Evolutionary conservation across 768 basidiomycete genomes (phyloP).

Genomic region (Tylopilus sp.): DNA sequence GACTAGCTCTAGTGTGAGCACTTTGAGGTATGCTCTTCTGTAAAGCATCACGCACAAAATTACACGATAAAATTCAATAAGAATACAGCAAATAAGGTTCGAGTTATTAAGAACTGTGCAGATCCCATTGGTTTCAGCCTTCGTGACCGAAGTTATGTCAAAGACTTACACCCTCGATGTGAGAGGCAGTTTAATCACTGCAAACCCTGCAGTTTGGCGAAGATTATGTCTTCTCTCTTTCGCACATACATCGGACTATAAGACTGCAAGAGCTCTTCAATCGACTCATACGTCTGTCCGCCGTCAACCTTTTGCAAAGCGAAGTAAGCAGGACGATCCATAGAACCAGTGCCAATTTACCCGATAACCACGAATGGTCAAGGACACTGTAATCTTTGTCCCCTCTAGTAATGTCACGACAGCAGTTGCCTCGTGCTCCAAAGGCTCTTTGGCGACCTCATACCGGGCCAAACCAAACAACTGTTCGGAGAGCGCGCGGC

Average conservation of each 20-base stretch:
- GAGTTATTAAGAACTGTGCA: background rate
- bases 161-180: conserved; percentile 8
- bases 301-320: conserved; percentile 23
- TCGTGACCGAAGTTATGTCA: background rate
- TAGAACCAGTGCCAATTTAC: conserved; percentile 32
- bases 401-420: conserved; percentile 58
- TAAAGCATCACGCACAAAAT: conserved; percentile 3
- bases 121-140: conserved; percentile 4
- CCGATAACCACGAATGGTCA: conserved; percentile 55
- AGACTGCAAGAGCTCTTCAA: conserved; percentile 55
- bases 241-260: conserved; percentile 52
- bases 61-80: conserved; percentile 21
- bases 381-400: conserved; percentile 39
- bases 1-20: too few relatives aligned
- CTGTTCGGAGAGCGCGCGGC: conserved; percentile 54
- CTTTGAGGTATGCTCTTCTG: too few relatives aligned
- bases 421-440: conserved; percentile 48
- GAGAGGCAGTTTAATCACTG: conserved; percentile 15
- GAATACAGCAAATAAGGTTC: conserved; percentile 2
- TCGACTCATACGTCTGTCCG: conserved; percentile 46
- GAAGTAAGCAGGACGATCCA: conserved; percentile 6
- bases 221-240: conserved; percentile 44
- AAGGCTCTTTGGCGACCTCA: conserved; percentile 34
- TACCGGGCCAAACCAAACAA: conserved; percentile 52
- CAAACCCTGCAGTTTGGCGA: conserved; percentile 46